phyloP scores from a whole-genome alignment of 306 rosid genomes.

The Crataegus laevigata region DNA sequence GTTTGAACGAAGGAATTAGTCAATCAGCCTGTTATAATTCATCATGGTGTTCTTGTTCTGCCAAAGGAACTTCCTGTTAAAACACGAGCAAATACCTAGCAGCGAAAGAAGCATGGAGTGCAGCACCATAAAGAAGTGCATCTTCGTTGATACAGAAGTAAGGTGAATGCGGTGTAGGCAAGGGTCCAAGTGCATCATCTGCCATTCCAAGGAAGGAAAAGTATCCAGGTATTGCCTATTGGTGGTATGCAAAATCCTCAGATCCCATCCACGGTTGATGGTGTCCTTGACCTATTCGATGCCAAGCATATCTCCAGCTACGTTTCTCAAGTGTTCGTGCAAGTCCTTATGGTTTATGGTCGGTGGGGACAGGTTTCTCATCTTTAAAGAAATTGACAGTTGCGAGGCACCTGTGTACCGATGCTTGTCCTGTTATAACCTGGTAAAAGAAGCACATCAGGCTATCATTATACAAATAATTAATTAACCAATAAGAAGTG shows the following conservation, averaged over 20 bases:
- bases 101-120: slow-evolving; percentile 85
- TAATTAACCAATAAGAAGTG: too few relatives aligned
- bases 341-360: slow-evolving; percentile 48
- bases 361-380: slow-evolving; percentile 41
- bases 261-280: slow-evolving; percentile 51
- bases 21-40: slow-evolving; percentile 32
- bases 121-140: slow-evolving; percentile 70
- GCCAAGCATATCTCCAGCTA: slow-evolving; percentile 62
- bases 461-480: background rate
- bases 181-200: slow-evolving; percentile 23
- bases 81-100: slow-evolving; percentile 41
- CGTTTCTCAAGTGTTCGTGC: slow-evolving; percentile 46
- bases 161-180: slow-evolving; percentile 43
- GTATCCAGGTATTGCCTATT: slow-evolving; percentile 72
- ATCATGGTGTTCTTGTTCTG: slow-evolving; percentile 30
- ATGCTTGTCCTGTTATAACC: slow-evolving; percentile 78
- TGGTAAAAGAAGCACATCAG: slow-evolving; percentile 20
- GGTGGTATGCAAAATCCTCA: slow-evolving; percentile 81
- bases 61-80: slow-evolving; percentile 20
- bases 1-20: background rate
- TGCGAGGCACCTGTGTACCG: slow-evolving; percentile 85
- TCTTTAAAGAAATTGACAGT: slow-evolving; percentile 44
- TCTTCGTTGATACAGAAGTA: slow-evolving; percentile 61
- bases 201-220: slow-evolving; percentile 64
- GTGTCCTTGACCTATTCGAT: slow-evolving; percentile 32